Percentiles rank a stretch among this genome's conserved stretches.
Evolutionary conservation across 2,329 filamentous ascomycete genomes (phyloP).

Genomic region (Mollisiaceae sp.): DNA sequence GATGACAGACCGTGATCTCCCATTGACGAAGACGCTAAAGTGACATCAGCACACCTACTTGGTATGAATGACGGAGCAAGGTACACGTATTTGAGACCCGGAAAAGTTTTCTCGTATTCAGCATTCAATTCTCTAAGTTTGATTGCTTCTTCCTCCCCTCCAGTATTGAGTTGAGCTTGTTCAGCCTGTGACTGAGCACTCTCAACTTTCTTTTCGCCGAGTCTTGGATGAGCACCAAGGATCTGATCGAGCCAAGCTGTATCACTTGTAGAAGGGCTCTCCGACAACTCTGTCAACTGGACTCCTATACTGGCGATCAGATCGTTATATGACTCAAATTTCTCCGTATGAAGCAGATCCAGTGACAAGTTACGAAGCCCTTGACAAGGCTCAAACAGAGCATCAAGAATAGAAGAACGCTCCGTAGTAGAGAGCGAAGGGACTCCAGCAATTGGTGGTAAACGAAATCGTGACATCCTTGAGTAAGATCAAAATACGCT

Average conservation of each 20-base stretch:
- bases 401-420: conserved; percentile 68
- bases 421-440: conserved; percentile 58
- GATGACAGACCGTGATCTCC: conserved; percentile 72
- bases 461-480: conserved; percentile 41
- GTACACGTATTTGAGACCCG: conserved; percentile 81
- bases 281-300: conserved; percentile 65
- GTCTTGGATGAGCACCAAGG: conserved; percentile 79
- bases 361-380: conserved; percentile 75
- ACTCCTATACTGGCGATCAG: conserved; percentile 71
- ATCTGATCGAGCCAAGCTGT: conserved; percentile 70
- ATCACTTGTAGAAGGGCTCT: conserved; percentile 55
- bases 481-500: neutral
- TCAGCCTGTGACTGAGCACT: conserved; percentile 81
- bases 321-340: conserved; percentile 70
- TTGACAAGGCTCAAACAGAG: conserved; percentile 82
- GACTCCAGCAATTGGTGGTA: conserved; percentile 65
- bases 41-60: conserved; percentile 27
- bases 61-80: conserved; percentile 5
- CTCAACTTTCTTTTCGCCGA: conserved; percentile 82
- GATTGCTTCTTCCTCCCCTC: conserved; percentile 59
- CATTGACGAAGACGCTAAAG: conserved; percentile 81
- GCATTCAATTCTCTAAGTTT: conserved; percentile 68
- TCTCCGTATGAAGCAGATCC: conserved; percentile 64
- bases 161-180: conserved; percentile 74
- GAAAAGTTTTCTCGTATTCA: conserved; percentile 81